Conservation (phyloP, 305 asterid genomes). For the Solanum hybrid region DNA sequence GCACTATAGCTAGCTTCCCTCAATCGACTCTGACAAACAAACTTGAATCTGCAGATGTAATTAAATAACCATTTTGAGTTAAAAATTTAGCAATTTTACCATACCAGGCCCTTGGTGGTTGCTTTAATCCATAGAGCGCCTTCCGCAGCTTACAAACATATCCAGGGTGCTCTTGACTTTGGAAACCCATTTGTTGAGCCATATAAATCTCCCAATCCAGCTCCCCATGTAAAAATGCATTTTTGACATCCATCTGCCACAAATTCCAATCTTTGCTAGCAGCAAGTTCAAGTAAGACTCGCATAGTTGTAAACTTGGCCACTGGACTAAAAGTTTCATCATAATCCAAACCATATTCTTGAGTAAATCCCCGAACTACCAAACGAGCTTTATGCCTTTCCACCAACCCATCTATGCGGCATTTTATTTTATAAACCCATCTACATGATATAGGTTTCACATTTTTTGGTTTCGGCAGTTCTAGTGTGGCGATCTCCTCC, state of each 20-base stretch:
- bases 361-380: background rate
- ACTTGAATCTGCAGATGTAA: background rate
- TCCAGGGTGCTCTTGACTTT: background rate
- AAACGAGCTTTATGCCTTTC: background rate
- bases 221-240: no score
- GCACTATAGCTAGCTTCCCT: background rate
- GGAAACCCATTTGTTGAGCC: background rate
- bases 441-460: background rate
- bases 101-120: background rate
- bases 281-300: background rate
- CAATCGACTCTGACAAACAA: background rate
- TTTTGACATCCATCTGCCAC: no score
- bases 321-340: background rate
- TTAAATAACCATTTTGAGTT: no score
- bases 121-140: background rate
- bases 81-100: background rate
- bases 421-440: background rate
- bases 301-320: background rate
- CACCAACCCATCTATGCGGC: no score
- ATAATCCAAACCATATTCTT: no score
- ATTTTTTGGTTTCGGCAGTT: background rate
- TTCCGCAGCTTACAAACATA: background rate
- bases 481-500: background rate
- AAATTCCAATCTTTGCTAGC: background rate
- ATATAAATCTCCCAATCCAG: no score